A percentile compares a stretch with the other conserved stretches of the same genome.
Evolutionary conservation across 768 basidiomycete genomes (phyloP).

Genomic region (Lentinula lateritia): DNA sequence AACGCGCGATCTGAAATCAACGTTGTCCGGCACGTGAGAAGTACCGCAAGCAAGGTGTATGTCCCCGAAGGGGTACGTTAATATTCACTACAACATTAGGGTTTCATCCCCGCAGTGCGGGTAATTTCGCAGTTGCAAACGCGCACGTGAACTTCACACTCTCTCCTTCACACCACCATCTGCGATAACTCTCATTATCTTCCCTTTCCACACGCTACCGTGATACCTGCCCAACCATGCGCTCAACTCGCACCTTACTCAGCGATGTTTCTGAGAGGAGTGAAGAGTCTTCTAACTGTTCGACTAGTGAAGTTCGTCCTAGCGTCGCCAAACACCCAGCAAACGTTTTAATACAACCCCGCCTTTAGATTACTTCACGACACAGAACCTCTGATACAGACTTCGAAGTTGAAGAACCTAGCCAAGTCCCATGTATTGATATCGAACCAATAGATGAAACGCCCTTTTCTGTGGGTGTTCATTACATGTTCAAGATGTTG

Average conservation of each 20-base stretch:
- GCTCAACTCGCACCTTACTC: not conserved
- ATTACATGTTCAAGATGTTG: not conserved
- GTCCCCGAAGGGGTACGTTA: too few relatives aligned
- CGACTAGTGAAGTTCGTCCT: not conserved
- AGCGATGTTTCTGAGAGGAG: not conserved
- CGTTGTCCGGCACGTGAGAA: too few relatives aligned
- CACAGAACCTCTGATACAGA: not conserved
- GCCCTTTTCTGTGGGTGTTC: slow-evolving; percentile 3
- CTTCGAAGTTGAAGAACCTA: not conserved
- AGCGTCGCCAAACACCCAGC: not conserved
- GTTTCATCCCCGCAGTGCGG: too few relatives aligned
- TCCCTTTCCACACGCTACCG: not conserved
- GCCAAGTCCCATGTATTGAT: not conserved
- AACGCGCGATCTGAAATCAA: too few relatives aligned
- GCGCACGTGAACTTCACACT: not conserved
- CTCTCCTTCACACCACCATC: not conserved
- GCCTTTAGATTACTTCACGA: not conserved
- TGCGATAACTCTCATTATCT: not conserved
- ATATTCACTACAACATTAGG: too few relatives aligned
- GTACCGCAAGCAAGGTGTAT: too few relatives aligned
- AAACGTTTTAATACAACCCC: not conserved
- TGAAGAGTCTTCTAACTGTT: not conserved
- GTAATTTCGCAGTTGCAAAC: too few relatives aligned
- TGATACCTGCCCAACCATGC: not conserved
- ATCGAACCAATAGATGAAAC: slow-evolving; percentile 4